These are phyloP conservation scores for Royoungia palumana DNA, from an alignment of 768 basidiomycete genomes.

Conservation along the genomic window DNA sequence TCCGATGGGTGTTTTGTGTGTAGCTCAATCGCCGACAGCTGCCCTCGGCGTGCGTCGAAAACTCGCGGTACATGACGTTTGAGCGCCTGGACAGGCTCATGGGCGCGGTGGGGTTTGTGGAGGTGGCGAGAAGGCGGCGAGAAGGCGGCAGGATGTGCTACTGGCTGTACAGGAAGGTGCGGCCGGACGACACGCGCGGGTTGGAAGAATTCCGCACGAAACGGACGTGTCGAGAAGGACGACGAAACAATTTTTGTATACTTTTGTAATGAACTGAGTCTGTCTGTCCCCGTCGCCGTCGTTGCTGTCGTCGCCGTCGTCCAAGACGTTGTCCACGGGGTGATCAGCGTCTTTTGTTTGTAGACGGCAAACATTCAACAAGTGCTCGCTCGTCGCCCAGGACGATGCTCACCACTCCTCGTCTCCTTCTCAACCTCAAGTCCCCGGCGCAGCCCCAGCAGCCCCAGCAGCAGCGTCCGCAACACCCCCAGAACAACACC, in stretches of 20 bases:
- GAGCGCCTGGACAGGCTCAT: conserved; percentile 57
- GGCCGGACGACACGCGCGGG: not conserved
- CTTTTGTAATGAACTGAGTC: conserved; percentile 26
- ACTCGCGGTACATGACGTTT: conserved; percentile 78
- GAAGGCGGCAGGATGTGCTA: conserved; percentile 57
- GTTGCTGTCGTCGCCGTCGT: conserved; percentile 3
- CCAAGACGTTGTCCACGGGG: conserved; percentile 5
- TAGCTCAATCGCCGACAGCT: conserved; percentile 46
- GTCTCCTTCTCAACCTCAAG: conserved; percentile 34
- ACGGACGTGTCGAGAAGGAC: conserved; percentile 55
- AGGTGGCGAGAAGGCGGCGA: conserved; percentile 64
- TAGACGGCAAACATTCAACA: conserved; percentile 26
- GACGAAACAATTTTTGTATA: conserved; percentile 79
- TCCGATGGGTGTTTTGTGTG: not conserved
- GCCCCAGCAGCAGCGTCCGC: conserved; percentile 21
- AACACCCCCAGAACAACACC: conserved; percentile 29
- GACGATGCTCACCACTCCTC: conserved; percentile 34
- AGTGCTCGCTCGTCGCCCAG: conserved; percentile 15
- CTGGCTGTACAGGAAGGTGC: conserved; percentile 66
- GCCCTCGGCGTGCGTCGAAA: conserved; percentile 78
- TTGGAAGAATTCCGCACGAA: conserved; percentile 48
- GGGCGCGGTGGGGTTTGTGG: conserved; percentile 58
- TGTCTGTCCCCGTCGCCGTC: conserved; percentile 10
- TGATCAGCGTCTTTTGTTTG: conserved; percentile 31
- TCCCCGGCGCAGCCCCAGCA: conserved; percentile 21